A percentile compares a stretch with the other conserved stretches of the same genome.
Conservation (phyloP, 2,329 filamentous ascomycete species). For the Chalara sp. region DNA sequence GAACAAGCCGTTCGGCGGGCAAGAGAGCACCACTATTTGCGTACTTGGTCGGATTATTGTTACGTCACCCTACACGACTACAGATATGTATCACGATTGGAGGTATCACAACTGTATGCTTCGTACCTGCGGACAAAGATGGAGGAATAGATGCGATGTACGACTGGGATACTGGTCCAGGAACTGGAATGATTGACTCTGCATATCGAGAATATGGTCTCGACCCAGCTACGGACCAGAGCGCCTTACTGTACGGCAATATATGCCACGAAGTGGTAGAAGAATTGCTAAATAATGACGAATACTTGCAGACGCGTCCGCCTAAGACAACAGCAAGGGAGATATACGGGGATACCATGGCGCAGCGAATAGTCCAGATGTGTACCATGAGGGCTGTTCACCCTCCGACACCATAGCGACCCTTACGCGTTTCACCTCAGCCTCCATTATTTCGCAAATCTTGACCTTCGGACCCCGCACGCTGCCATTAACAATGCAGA, state of each 20-base stretch:
- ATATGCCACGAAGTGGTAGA: slow-evolving; percentile 26
- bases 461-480: slow-evolving; percentile 24
- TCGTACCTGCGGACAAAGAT: slow-evolving; percentile 24
- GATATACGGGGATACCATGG: slow-evolving; percentile 25
- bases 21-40: slow-evolving; percentile 26
- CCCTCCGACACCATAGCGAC: slow-evolving; percentile 25
- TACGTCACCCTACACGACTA: slow-evolving; percentile 25
- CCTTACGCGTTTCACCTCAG: slow-evolving; percentile 25
- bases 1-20: slow-evolving; percentile 28
- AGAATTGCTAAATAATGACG: slow-evolving; percentile 22
- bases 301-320: slow-evolving; percentile 20
- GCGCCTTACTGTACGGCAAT: slow-evolving; percentile 17
- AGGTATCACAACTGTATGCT: slow-evolving; percentile 24
- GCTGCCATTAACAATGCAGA: slow-evolving; percentile 24
- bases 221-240: slow-evolving; percentile 22
- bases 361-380: slow-evolving; percentile 22
- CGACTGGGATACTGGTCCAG: slow-evolving; percentile 28
- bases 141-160: slow-evolving; percentile 28
- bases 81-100: slow-evolving; percentile 27
- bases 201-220: slow-evolving; percentile 24
- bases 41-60: slow-evolving; percentile 24
- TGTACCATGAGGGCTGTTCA: slow-evolving; percentile 22
- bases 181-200: slow-evolving; percentile 25
- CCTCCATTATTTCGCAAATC: slow-evolving; percentile 26
- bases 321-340: slow-evolving; percentile 27